Conservation (phyloP, 805 yeast species). For the Candida corydali region DNA sequence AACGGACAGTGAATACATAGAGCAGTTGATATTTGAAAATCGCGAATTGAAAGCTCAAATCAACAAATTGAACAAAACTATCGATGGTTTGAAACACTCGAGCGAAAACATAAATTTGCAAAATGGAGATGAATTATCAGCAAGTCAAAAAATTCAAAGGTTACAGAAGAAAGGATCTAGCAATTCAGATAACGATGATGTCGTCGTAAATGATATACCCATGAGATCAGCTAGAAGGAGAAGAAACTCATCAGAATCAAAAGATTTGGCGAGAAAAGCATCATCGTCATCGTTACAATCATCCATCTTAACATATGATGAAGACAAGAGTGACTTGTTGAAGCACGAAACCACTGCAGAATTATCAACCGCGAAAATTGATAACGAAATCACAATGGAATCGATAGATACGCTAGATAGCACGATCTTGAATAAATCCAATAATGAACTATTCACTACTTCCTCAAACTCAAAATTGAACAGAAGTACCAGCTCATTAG, state of each 20-base stretch:
- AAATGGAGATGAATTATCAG: conserved; percentile 2
- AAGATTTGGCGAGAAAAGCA: neutral
- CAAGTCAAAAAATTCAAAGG: conserved; percentile 3
- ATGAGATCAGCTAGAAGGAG: conserved; percentile 20
- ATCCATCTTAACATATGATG: conserved; percentile 1
- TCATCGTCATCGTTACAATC: conserved; percentile 2
- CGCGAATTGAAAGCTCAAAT: conserved; percentile 26
- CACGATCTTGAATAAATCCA: neutral
- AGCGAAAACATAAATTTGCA: neutral
- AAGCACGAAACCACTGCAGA: neutral
- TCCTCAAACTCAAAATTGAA: conserved; percentile 2
- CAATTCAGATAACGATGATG: neutral
- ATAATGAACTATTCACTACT: neutral
- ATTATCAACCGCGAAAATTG: neutral
- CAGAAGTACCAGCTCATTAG: conserved; percentile 10
- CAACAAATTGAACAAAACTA: neutral
- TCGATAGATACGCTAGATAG: neutral
- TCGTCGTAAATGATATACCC: conserved; percentile 9
- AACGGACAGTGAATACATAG: conserved; percentile 28
- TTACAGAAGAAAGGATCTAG: conserved; percentile 3
- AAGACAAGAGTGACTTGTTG: neutral
- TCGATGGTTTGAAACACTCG: conserved; percentile 3
- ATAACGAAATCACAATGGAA: neutral
- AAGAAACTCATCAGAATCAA: conserved; percentile 11
- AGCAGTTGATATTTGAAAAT: conserved; percentile 32